Conservation (phyloP, 805 yeast species). For the Cyberlindnera lachancei region DNA sequence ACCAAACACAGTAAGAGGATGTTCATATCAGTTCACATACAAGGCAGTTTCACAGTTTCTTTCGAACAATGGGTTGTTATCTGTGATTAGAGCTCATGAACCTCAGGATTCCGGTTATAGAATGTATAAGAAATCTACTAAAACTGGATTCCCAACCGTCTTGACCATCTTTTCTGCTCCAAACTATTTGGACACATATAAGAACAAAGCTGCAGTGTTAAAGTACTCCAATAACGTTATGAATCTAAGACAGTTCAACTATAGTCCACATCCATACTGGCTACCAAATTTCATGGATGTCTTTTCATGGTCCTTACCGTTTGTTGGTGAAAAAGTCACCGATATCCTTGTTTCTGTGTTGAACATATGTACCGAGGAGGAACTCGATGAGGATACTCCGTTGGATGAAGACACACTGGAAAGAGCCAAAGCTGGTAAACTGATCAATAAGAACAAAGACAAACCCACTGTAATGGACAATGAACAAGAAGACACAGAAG, state of each 20-base stretch:
- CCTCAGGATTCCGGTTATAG: constrained; percentile 97
- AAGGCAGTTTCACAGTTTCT: constrained; percentile 68
- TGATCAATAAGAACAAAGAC: neutral
- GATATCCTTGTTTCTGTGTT: constrained; percentile 87
- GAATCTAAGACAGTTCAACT: constrained; percentile 92
- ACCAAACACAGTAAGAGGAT: constrained; percentile 76
- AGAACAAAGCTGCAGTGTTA: constrained; percentile 91
- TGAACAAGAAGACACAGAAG: constrained; percentile 1
- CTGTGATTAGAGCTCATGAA: constrained; percentile 93
- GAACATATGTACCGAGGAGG: constrained; percentile 94
- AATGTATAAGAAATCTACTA: constrained; percentile 80
- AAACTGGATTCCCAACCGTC: constrained; percentile 83
- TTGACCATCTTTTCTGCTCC: constrained; percentile 94
- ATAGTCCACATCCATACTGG: constrained; percentile 95
- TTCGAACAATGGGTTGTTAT: constrained; percentile 66
- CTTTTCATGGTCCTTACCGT: constrained; percentile 94
- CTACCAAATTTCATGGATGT: constrained; percentile 96
- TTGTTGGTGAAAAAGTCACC: constrained; percentile 93
- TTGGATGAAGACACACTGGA: constrained; percentile 24
- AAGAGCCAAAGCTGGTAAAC: constrained; percentile 1
- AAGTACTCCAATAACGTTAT: constrained; percentile 87
- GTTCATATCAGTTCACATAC: constrained; percentile 85
- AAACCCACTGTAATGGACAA: constrained; percentile 2
- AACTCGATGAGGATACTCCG: constrained; percentile 68
- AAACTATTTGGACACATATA: constrained; percentile 84